These are phyloP conservation scores for Calonectria pseudoturangicola DNA, from an alignment of 2,329 filamentous ascomycete species.

Conservation along the genomic window DNA sequence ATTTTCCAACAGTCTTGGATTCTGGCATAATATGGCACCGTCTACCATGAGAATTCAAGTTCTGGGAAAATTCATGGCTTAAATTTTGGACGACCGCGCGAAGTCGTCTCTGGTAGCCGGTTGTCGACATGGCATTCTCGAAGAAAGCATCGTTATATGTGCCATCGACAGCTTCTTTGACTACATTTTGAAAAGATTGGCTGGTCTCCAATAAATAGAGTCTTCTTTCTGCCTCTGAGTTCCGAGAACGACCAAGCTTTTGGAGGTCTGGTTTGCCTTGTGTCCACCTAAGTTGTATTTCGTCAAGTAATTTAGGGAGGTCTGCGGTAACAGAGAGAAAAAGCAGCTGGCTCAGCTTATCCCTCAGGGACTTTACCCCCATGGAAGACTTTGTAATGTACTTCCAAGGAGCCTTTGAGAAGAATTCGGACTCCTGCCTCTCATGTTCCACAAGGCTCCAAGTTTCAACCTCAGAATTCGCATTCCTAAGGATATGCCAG, in stretches of 20 bases:
- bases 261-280: conserved; percentile 62
- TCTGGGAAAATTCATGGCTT: conserved; percentile 69
- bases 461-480: conserved; percentile 44
- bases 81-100: conserved; percentile 72
- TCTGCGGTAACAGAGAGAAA: conserved; percentile 66
- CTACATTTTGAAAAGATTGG: conserved; percentile 64
- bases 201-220: conserved; percentile 68
- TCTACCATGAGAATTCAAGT: conserved; percentile 60
- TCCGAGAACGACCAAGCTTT: conserved; percentile 69
- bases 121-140: conserved; percentile 54
- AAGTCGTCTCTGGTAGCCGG: conserved; percentile 66
- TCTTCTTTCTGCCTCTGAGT: conserved; percentile 67
- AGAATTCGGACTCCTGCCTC: conserved; percentile 64
- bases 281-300: conserved; percentile 62
- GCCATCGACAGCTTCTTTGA: conserved; percentile 69
- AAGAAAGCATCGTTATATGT: conserved; percentile 73
- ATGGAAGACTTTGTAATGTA: conserved; percentile 56
- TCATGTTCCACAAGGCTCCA: conserved; percentile 61
- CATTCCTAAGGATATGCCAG: conserved; percentile 72
- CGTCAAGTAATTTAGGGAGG: conserved; percentile 65
- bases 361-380: conserved; percentile 69
- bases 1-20: neutral
- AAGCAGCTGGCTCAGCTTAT: conserved; percentile 70
- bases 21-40: neutral
- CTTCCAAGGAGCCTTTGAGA: conserved; percentile 61